A percentile compares a stretch with the other conserved stretches of the same genome.
phyloP scores from a whole-genome alignment of 306 rosid species.

The Lathyrus tuberosus region DNA sequence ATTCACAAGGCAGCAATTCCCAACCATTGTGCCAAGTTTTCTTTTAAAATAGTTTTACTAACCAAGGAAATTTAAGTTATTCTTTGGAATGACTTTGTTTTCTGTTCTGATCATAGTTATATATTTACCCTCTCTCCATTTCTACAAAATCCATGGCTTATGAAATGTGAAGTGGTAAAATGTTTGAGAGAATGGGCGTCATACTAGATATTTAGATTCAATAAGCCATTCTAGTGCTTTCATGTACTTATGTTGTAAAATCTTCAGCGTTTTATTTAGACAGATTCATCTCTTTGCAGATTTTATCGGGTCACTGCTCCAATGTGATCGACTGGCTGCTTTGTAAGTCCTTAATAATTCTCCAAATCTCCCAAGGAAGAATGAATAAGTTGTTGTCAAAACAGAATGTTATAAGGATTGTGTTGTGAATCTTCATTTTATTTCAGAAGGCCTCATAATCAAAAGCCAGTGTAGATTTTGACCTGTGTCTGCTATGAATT shows the following conservation, averaged over 20 bases:
- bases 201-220: background rate
- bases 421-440: constrained; percentile 7
- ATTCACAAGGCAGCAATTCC: no score
- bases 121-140: background rate
- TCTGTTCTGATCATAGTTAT: no score
- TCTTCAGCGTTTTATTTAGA: constrained; percentile 27
- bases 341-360: background rate
- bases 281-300: background rate
- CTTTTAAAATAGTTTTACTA: no score
- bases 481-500: background rate
- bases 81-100: no score
- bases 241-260: background rate
- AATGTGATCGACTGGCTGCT: background rate
- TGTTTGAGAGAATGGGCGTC: background rate
- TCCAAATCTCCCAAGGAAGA: background rate
- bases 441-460: background rate
- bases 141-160: background rate
- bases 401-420: constrained; percentile 12
- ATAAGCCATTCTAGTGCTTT: constrained; percentile 6
- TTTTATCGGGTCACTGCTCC: background rate
- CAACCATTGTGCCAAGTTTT: no score
- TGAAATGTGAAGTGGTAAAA: constrained; percentile 7
- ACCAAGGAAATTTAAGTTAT: no score
- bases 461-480: background rate
- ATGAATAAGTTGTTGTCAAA: constrained; percentile 31